Evolutionary conservation across 805 yeast species (phyloP).

Genomic region (Candida xyloterini): DNA sequence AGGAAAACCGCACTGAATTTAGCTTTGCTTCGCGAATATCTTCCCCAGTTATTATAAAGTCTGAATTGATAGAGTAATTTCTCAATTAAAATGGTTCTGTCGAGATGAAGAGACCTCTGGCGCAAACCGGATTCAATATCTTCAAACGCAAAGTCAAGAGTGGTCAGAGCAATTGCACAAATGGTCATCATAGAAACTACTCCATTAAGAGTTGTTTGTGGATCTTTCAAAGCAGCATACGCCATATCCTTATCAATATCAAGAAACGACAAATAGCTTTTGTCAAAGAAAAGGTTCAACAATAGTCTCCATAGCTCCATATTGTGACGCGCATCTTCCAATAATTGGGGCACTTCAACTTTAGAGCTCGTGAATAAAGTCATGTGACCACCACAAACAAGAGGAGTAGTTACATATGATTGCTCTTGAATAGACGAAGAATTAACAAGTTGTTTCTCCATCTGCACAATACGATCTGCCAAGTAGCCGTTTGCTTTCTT

Average conservation of each 20-base stretch:
- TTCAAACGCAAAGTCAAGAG: slow-evolving; percentile 3
- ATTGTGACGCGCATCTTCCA: slow-evolving; percentile 5
- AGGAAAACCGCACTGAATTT: slow-evolving; percentile 20
- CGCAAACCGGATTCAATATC: not conserved
- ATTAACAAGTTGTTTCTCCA: slow-evolving; percentile 1
- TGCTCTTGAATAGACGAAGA: not conserved
- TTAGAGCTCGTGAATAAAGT: slow-evolving; percentile 3
- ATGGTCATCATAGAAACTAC: slow-evolving; percentile 20
- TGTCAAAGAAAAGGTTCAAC: slow-evolving; percentile 6
- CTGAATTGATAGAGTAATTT: slow-evolving; percentile 8
- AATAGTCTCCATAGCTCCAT: slow-evolving; percentile 5
- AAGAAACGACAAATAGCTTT: slow-evolving; percentile 1
- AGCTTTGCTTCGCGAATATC: slow-evolving; percentile 13
- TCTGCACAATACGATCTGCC: not conserved
- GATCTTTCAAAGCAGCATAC: not conserved
- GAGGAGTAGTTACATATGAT: slow-evolving; percentile 7
- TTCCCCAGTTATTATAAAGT: slow-evolving; percentile 3
- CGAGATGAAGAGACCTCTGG: not conserved
- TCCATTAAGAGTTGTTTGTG: slow-evolving; percentile 11
- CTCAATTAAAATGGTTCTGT: not conserved
- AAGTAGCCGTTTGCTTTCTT: slow-evolving; percentile 5
- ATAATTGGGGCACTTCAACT: slow-evolving; percentile 16
- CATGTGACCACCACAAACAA: slow-evolving; percentile 3
- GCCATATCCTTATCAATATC: slow-evolving; percentile 7
- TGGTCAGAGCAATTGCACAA: slow-evolving; percentile 9